Conservation (phyloP, 179 eudicot species). For the Silene noctiflora region DNA sequence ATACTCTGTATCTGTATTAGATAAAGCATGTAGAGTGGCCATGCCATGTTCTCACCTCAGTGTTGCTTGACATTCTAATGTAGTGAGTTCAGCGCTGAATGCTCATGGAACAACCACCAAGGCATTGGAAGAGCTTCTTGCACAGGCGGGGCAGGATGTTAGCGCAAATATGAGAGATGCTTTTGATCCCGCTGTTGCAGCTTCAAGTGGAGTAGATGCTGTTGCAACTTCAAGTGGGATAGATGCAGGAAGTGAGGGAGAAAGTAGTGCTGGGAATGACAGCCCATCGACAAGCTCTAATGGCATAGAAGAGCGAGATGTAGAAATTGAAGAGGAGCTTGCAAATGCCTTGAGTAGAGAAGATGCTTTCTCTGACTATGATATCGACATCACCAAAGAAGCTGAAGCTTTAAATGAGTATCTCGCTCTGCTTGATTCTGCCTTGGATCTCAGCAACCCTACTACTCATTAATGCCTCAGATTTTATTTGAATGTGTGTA, state of each 20-base stretch:
- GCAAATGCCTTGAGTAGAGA: constrained; percentile 45
- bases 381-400: constrained; percentile 80
- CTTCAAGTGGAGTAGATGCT: constrained; percentile 20
- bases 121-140: constrained; percentile 49
- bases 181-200: neutral
- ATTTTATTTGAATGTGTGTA: neutral
- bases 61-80: constrained; percentile 5
- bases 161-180: constrained; percentile 6
- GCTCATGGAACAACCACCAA: constrained; percentile 37
- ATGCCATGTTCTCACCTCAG: neutral
- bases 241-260: constrained; percentile 16
- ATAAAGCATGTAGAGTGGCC: too few relatives aligned
- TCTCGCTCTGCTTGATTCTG: constrained; percentile 54
- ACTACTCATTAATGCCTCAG: neutral
- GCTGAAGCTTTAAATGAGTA: constrained; percentile 86
- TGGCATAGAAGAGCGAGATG: constrained; percentile 47
- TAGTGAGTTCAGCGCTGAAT: constrained; percentile 50
- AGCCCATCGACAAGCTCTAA: constrained; percentile 33
- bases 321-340: constrained; percentile 75
- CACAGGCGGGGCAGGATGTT: constrained; percentile 22
- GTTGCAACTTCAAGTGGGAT: constrained; percentile 17
- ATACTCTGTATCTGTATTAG: too few relatives aligned
- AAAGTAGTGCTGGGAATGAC: constrained; percentile 26
- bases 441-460: constrained; percentile 20
- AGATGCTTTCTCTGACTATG: constrained; percentile 78